A percentile compares a stretch with the other conserved stretches of the same genome.
Conservation (phyloP, 78 protist species). For the Bodo saltans region DNA sequence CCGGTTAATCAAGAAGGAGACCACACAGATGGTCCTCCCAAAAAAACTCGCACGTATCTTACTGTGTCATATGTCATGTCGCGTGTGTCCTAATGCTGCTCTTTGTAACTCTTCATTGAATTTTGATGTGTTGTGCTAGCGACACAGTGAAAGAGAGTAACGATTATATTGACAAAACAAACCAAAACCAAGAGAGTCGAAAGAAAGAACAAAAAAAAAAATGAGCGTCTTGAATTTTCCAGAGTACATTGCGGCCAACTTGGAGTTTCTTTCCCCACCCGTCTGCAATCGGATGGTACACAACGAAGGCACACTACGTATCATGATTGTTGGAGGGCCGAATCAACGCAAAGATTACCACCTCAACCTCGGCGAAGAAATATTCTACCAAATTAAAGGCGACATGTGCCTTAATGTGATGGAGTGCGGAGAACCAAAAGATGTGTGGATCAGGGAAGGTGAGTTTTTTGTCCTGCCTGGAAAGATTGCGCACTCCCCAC, state of each 20-base stretch:
- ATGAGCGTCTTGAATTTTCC: constrained; percentile 2
- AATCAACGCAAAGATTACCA: constrained; percentile 60
- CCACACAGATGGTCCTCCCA: too few relatives aligned
- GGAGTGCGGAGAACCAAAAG: constrained; percentile 21
- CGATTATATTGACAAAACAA: too few relatives aligned
- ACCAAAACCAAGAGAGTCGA: too few relatives aligned
- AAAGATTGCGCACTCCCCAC: constrained; percentile 48
- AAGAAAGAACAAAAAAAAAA: too few relatives aligned
- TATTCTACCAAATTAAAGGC: constrained; percentile 51
- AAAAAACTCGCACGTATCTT: too few relatives aligned
- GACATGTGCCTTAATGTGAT: constrained; percentile 42
- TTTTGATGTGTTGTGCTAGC: too few relatives aligned
- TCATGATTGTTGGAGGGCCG: constrained; percentile 62
- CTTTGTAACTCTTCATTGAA: too few relatives aligned
- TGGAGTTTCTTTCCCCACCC: constrained; percentile 41
- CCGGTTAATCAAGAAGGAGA: too few relatives aligned
- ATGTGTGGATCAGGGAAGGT: constrained; percentile 48
- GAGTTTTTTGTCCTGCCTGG: constrained; percentile 46
- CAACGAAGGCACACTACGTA: constrained; percentile 13
- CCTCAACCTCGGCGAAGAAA: constrained; percentile 48
- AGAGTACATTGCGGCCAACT: constrained; percentile 44
- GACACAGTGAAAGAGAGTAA: too few relatives aligned
- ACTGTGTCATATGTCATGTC: too few relatives aligned
- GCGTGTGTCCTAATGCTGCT: too few relatives aligned
- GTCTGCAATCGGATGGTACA: constrained; percentile 48